Evolutionary conservation across 1,139 yeast genomes (phyloP).

Genomic region (Taiozyma onychis): DNA sequence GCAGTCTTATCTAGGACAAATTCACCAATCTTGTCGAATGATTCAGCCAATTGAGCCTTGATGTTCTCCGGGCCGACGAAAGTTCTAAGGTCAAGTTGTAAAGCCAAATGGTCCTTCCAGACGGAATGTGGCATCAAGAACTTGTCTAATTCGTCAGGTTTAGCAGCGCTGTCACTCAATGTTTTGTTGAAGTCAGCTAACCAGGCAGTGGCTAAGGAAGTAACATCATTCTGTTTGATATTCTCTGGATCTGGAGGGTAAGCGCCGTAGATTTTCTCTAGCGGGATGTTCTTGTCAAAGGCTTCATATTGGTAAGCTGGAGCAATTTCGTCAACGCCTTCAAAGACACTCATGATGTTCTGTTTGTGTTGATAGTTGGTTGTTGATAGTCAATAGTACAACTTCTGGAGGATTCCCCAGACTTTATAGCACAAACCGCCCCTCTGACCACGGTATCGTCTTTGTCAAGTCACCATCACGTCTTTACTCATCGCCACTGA

Average conservation of each 20-base stretch:
- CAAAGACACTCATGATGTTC: slow-evolving; percentile 15
- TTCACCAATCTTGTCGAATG: slow-evolving; percentile 23
- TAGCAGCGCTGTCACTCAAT: slow-evolving; percentile 8
- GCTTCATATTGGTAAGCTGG: slow-evolving; percentile 28
- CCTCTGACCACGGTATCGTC: background rate
- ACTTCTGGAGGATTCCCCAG: background rate
- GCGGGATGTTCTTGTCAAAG: slow-evolving; percentile 27
- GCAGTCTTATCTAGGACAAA: slow-evolving; percentile 27
- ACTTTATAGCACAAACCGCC: background rate
- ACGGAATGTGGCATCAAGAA: slow-evolving; percentile 27
- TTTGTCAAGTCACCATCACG: background rate
- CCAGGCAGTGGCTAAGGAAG: slow-evolving; percentile 27
- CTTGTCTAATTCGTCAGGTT: slow-evolving; percentile 17
- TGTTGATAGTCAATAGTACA: background rate
- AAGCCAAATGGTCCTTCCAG: slow-evolving; percentile 34
- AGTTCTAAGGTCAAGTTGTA: slow-evolving; percentile 30
- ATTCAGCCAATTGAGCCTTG: slow-evolving; percentile 10
- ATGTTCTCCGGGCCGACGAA: slow-evolving; percentile 28
- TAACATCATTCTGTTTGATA: slow-evolving; percentile 23
- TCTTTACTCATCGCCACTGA: background rate
- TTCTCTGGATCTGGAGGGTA: slow-evolving; percentile 25
- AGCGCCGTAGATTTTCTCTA: slow-evolving; percentile 27
- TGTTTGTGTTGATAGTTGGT: background rate
- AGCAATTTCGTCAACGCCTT: slow-evolving; percentile 23
- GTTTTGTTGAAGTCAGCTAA: slow-evolving; percentile 25